Conservation (phyloP, 1,284 basidiomycete species). For the Ganoderma sinense region DNA sequence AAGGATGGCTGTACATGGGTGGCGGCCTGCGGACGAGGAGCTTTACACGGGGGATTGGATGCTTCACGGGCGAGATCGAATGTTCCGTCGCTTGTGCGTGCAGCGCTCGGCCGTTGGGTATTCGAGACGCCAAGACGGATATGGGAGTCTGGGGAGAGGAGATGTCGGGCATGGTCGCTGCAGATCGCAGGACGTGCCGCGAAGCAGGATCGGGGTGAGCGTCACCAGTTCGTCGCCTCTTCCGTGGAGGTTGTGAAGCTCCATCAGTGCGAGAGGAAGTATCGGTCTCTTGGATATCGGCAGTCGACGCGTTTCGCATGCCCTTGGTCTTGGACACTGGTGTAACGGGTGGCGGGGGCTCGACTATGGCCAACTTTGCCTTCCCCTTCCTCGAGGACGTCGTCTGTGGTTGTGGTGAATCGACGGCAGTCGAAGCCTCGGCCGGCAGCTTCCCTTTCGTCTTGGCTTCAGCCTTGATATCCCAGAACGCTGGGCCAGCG, state of each 20-base stretch:
- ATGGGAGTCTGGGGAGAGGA: not conserved
- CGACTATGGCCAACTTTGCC: not conserved
- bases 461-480: slow-evolving; percentile 36
- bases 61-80: slow-evolving; percentile 35
- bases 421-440: not conserved
- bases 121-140: not conserved
- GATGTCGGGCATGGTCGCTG: slow-evolving; percentile 13
- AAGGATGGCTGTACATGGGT: slow-evolving; percentile 68
- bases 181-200: slow-evolving; percentile 6
- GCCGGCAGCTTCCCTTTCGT: slow-evolving; percentile 36
- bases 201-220: not conserved
- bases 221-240: slow-evolving; percentile 31
- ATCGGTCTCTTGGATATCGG: not conserved
- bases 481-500: slow-evolving; percentile 34
- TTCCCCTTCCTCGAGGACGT: slow-evolving; percentile 17
- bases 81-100: slow-evolving; percentile 27
- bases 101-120: slow-evolving; percentile 8
- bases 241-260: slow-evolving; percentile 27
- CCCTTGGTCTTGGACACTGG: not conserved
- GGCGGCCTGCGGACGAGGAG: slow-evolving; percentile 74
- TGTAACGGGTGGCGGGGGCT: not conserved
- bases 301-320: not conserved
- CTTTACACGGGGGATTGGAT: slow-evolving; percentile 62
- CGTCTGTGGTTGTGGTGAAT: not conserved
- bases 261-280: not conserved